phyloP scores from a whole-genome alignment of 768 basidiomycete species.

The Candolleomyces eurysporus region DNA sequence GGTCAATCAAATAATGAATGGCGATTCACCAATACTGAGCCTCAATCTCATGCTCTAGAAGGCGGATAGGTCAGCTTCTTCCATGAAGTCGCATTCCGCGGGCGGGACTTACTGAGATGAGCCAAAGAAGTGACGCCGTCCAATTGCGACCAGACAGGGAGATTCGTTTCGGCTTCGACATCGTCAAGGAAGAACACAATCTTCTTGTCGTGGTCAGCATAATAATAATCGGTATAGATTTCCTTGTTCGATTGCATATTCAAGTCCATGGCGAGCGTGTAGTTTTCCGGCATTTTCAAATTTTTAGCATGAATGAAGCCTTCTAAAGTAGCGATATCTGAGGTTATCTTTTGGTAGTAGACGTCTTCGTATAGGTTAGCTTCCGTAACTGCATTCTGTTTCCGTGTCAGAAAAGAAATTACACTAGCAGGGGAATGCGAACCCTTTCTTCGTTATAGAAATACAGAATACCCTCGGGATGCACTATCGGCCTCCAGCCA shows the following conservation, averaged over 20 bases:
- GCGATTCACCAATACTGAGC: constrained; percentile 39
- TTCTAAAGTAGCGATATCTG: constrained; percentile 23
- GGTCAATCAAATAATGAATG: background rate
- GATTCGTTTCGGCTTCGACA: constrained; percentile 28
- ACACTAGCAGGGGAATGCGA: constrained; percentile 9
- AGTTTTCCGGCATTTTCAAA: constrained; percentile 27
- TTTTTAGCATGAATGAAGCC: constrained; percentile 21
- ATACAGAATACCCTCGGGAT: constrained; percentile 64
- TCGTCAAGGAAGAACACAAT: constrained; percentile 55
- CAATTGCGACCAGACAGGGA: constrained; percentile 28
- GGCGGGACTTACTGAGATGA: constrained; percentile 39
- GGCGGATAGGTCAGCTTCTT: background rate
- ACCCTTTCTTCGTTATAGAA: constrained; percentile 49
- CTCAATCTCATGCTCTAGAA: constrained; percentile 36
- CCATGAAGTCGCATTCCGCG: background rate
- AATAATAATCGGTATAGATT: constrained; percentile 27
- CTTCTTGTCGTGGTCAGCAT: constrained; percentile 38
- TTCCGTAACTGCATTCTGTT: constrained; percentile 55
- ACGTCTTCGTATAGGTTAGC: constrained; percentile 29
- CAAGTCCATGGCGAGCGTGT: constrained; percentile 28
- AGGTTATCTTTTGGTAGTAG: background rate
- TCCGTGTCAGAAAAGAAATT: background rate
- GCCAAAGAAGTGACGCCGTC: constrained; percentile 34
- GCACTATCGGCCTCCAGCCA: constrained; percentile 47
- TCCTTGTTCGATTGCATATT: constrained; percentile 26